phyloP scores from a whole-genome alignment of 2,329 filamentous ascomycete species.

The Calycina marina region DNA sequence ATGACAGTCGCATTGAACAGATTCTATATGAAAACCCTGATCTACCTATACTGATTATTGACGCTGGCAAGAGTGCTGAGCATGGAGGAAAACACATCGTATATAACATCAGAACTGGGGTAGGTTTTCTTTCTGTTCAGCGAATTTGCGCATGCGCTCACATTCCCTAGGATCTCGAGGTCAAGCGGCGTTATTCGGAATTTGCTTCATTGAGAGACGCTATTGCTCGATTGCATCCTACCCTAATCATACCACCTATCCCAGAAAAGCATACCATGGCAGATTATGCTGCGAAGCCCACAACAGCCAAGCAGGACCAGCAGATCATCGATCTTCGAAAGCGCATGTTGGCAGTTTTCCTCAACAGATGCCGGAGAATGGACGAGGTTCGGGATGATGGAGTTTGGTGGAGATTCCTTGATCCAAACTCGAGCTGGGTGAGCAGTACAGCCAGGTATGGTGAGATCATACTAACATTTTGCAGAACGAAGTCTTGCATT shows the following conservation, averaged over 20 bases:
- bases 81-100: slow-evolving; percentile 89
- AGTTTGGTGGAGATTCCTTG: slow-evolving; percentile 94
- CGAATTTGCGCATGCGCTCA: slow-evolving; percentile 8
- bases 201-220: slow-evolving; percentile 85
- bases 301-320: slow-evolving; percentile 92
- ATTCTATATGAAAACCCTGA: slow-evolving; percentile 92
- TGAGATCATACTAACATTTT: slow-evolving; percentile 10
- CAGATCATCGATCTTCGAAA: slow-evolving; percentile 94
- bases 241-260: slow-evolving; percentile 88
- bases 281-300: slow-evolving; percentile 95
- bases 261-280: slow-evolving; percentile 98
- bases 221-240: slow-evolving; percentile 82
- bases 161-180: slow-evolving; percentile 66
- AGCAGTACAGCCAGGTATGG: slow-evolving; percentile 15
- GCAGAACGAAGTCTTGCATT: slow-evolving; percentile 87
- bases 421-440: slow-evolving; percentile 98
- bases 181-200: slow-evolving; percentile 88
- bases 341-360: slow-evolving; percentile 89
- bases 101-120: slow-evolving; percentile 90
- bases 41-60: slow-evolving; percentile 77
- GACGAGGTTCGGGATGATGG: slow-evolving; percentile 82
- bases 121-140: slow-evolving; percentile 27
- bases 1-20: slow-evolving; percentile 92
- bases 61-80: slow-evolving; percentile 89
- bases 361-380: slow-evolving; percentile 90